Conservation (phyloP, 2,329 filamentous ascomycete species). For the Westerdykella aurantiaca region DNA sequence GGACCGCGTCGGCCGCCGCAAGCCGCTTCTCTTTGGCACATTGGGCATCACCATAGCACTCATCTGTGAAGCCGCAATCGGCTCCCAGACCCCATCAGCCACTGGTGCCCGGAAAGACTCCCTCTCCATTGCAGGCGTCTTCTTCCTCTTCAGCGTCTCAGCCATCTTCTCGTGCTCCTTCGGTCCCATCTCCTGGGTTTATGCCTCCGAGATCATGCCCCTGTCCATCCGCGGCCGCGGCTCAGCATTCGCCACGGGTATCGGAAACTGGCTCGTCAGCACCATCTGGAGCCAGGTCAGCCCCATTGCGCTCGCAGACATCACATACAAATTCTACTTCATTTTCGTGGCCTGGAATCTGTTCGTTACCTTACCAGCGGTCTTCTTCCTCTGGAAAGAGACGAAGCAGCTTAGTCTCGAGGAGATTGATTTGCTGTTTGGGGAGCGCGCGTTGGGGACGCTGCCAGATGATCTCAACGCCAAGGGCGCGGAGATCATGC, state of each 20-base stretch:
- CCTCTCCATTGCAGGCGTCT: slow-evolving; percentile 56
- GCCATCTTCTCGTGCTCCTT: slow-evolving; percentile 33
- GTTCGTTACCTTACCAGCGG: slow-evolving; percentile 40
- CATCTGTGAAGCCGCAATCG: slow-evolving; percentile 56
- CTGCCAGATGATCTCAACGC: slow-evolving; percentile 12
- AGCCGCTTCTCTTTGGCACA: slow-evolving; percentile 51
- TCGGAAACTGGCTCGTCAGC: slow-evolving; percentile 56
- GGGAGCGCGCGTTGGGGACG: slow-evolving; percentile 46
- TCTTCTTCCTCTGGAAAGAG: slow-evolving; percentile 49
- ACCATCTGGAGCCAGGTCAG: slow-evolving; percentile 56
- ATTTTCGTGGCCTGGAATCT: slow-evolving; percentile 52
- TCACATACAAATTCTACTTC: slow-evolving; percentile 54
- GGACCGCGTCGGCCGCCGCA: slow-evolving; percentile 47
- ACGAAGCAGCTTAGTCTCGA: slow-evolving; percentile 47
- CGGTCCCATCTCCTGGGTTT: slow-evolving; percentile 51
- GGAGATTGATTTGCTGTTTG: slow-evolving; percentile 55
- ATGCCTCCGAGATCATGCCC: slow-evolving; percentile 59
- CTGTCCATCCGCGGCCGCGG: slow-evolving; percentile 59
- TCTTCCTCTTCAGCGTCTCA: slow-evolving; percentile 55
- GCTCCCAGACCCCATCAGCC: slow-evolving; percentile 25
- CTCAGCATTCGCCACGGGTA: slow-evolving; percentile 52
- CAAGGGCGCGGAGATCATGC: too few relatives aligned
- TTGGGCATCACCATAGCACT: slow-evolving; percentile 52
- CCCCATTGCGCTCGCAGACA: slow-evolving; percentile 46
- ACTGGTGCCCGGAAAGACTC: slow-evolving; percentile 32